Percentiles rank a stretch among this genome's conserved stretches.
phyloP scores from a whole-genome alignment of 768 basidiomycete genomes.

The Cubamyces lactineus region DNA sequence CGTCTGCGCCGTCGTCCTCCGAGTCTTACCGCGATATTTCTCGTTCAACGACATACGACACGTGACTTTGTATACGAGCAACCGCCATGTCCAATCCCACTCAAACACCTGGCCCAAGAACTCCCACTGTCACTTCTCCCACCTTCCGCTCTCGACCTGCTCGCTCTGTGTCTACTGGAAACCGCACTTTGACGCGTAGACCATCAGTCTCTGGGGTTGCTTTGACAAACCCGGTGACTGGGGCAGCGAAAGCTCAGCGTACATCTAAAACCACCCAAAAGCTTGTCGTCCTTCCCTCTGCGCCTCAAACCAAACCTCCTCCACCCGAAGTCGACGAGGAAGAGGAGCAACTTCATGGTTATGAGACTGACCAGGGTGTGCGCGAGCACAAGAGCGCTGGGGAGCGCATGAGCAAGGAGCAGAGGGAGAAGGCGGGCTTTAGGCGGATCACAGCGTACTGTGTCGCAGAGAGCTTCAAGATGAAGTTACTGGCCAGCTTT shows the following conservation, averaged over 20 bases:
- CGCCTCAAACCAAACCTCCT: conserved; percentile 80
- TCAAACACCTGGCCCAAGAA: background rate
- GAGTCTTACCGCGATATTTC: background rate
- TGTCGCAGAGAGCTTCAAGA: conserved; percentile 81
- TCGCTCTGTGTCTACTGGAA: conserved; percentile 7
- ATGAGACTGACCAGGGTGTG: conserved; percentile 67
- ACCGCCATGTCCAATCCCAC: conserved; percentile 8
- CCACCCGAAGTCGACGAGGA: conserved; percentile 50
- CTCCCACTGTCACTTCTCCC: conserved; percentile 3
- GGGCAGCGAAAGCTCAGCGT: conserved; percentile 59
- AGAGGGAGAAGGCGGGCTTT: conserved; percentile 80
- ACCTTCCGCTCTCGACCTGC: conserved; percentile 19
- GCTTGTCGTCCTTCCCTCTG: conserved; percentile 88
- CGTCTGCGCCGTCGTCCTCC: background rate
- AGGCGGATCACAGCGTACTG: conserved; percentile 89
- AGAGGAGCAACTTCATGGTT: conserved; percentile 56
- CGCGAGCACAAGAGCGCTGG: conserved; percentile 83
- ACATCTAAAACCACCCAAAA: conserved; percentile 92
- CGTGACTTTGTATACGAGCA: background rate
- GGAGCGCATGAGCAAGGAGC: conserved; percentile 87
- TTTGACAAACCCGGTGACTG: conserved; percentile 33
- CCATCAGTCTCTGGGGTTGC: conserved; percentile 37
- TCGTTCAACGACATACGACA: background rate
- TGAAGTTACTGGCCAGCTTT: conserved; percentile 83
- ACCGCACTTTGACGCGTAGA: conserved; percentile 29